Evolutionary conservation across 164 flowering plant genomes (phyloP), one percentile per base, ranked within the genome.

Genomic region (Warburgia ugandensis): DNA sequence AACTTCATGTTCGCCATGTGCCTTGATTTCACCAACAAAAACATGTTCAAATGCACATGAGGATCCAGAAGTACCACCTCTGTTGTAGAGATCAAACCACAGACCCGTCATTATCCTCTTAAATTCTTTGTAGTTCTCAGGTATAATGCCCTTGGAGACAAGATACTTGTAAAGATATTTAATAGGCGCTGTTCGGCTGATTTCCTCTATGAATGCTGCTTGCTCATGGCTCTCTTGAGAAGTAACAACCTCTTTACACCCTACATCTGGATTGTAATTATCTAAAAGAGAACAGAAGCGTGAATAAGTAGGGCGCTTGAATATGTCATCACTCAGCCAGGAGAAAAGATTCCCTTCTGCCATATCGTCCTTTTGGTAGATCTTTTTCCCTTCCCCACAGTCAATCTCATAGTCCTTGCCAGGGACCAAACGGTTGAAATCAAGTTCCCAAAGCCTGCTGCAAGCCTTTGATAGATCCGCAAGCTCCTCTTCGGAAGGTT

Each of bases 21-120:
- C 69, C 71, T 87, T 92, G 68, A 92, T 78, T 73, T 92, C 98
- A 31, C 98, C 98, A 52, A 92, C 98, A 67, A 92, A 92, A 48
- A 92, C 98, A 74, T 92, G 98, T 50, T 92, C 98, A 64, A 87
- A 92, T 52, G 96, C 90, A 44, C 95, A 91, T 35, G 98, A 91
- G 50, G 67, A 60, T 51, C 82, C 62, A 27, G 82, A 83, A 41
- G 94, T 59, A 63, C 96, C 96, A 36, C 94, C 88, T 50, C 96
- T 81, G 29, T 85, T 74, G 65, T 79, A 87, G 28, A 85, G 83
- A 64, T 79, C 84, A 53, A 92, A 92, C 98, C 98, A 92, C 6
- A 92, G 77, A 59, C 54, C 55, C 13, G 43, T 73, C 79, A 92
- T 9, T 73, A 66, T 71, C 39, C 71, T 65, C 67, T 87, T 92